These are phyloP conservation scores for Colletotrichum kahawae DNA, from an alignment of 2,329 filamentous ascomycete genomes.

Conservation along the genomic window DNA sequence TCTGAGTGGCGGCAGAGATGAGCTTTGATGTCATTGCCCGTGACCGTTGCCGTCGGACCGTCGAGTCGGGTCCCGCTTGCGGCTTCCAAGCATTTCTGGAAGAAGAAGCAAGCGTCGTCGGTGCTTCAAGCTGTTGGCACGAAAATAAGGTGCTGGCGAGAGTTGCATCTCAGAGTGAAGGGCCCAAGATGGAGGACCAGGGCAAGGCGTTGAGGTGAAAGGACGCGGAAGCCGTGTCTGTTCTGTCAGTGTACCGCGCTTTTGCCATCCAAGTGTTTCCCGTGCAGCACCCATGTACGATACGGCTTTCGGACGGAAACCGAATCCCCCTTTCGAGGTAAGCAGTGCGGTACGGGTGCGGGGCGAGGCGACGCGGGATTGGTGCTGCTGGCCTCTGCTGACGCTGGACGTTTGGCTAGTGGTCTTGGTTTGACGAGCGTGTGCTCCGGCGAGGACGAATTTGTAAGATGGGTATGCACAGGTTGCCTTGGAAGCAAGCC, in stretches of 20 bases:
- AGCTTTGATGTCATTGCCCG: neutral
- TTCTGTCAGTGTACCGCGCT: neutral
- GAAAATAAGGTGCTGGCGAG: neutral
- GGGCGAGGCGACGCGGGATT: neutral
- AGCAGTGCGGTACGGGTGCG: neutral
- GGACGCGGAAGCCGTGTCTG: neutral
- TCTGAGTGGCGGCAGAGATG: neutral
- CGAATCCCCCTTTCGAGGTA: neutral
- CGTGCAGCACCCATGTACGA: neutral
- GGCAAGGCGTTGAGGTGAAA: neutral
- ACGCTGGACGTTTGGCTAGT: neutral
- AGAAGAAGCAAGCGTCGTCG: neutral
- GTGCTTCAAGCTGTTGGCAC: neutral
- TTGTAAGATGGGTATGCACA: neutral
- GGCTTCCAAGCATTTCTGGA: conserved; percentile 15
- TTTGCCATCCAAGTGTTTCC: neutral
- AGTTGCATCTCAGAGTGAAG: neutral
- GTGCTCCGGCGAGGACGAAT: neutral
- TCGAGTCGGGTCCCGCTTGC: neutral
- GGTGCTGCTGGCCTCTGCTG: neutral
- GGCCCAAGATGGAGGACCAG: neutral
- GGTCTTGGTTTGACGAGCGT: neutral
- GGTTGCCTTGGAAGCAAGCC: neutral
- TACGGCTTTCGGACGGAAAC: conserved; percentile 4
- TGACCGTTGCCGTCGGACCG: conserved; percentile 3